These are phyloP conservation scores for Anethum foeniculum DNA, from an alignment of 140 eudicot species.

Conservation along the genomic window DNA sequence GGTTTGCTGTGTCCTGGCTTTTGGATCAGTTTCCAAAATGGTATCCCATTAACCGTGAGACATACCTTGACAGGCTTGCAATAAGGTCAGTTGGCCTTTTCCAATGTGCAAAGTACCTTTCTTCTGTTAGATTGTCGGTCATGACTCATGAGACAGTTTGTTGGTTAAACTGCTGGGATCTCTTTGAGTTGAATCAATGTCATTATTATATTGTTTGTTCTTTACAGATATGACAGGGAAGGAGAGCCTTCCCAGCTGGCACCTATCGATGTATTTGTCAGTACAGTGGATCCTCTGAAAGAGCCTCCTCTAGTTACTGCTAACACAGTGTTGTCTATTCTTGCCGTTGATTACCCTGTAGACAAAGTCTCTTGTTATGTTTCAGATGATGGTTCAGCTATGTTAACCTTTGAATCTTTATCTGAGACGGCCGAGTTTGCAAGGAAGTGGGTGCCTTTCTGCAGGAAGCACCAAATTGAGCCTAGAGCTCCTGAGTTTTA, in stretches of 20 bases:
- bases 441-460: slow-evolving; percentile 13
- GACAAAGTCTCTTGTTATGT: slow-evolving; percentile 13
- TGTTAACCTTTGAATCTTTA: slow-evolving; percentile 9
- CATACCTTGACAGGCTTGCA: slow-evolving; percentile 40
- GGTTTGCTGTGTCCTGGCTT: slow-evolving; percentile 47
- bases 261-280: slow-evolving; percentile 13
- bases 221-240: slow-evolving; percentile 13
- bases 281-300: slow-evolving; percentile 17
- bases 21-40: slow-evolving; percentile 47
- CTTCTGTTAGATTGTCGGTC: neutral
- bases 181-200: neutral
- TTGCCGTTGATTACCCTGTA: slow-evolving; percentile 5
- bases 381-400: slow-evolving; percentile 11
- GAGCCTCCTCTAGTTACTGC: slow-evolving; percentile 16
- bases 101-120: neutral
- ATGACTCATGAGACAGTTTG: neutral
- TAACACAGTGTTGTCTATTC: slow-evolving; percentile 13
- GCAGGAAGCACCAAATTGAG: slow-evolving; percentile 10
- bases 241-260: slow-evolving; percentile 14
- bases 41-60: slow-evolving; percentile 37
- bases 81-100: slow-evolving; percentile 26
- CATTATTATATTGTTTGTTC: neutral
- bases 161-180: neutral
- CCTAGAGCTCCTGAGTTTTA: slow-evolving; percentile 13
- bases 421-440: slow-evolving; percentile 12